Percentiles rank a stretch among this genome's conserved stretches.
phyloP scores from a whole-genome alignment of 2,329 filamentous ascomycete species.

The Pseudogymnoascus sp. region DNA sequence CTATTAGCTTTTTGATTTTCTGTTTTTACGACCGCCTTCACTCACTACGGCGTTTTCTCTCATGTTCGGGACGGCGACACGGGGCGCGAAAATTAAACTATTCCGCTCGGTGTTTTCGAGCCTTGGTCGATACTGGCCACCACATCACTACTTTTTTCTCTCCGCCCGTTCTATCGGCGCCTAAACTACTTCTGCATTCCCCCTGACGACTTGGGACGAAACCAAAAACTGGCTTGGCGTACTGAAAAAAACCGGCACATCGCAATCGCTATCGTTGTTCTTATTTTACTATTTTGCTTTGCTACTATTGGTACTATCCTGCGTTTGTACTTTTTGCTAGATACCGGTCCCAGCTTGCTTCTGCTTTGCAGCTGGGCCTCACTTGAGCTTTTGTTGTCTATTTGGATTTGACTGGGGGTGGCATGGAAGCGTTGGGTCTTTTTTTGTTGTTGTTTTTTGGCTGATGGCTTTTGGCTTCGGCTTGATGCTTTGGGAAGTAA shows the following conservation, averaged over 20 bases:
- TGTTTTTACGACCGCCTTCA: neutral
- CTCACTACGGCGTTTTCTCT: conserved; percentile 3
- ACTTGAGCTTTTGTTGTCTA: neutral
- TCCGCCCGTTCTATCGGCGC: neutral
- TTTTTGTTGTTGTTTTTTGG: neutral
- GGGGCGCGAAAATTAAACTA: neutral
- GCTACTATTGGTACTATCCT: neutral
- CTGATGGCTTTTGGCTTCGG: neutral
- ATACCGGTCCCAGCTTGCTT: conserved; percentile 1
- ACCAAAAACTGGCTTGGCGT: neutral
- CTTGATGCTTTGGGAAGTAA: neutral
- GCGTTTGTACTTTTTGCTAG: neutral
- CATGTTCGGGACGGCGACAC: neutral
- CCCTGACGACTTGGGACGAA: conserved; percentile 5
- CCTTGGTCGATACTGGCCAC: neutral
- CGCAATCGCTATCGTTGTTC: neutral
- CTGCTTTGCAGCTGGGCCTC: neutral
- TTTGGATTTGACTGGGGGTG: neutral
- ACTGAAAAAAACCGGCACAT: neutral
- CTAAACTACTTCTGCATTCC: neutral
- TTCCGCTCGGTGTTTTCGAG: neutral
- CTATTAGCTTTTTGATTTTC: neutral
- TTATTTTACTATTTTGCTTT: neutral
- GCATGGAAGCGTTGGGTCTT: neutral
- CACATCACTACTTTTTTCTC: neutral